Base-by-base conservation (phyloP, 83 land plant species). In the Diphasiastrum complanatum region DNA sequence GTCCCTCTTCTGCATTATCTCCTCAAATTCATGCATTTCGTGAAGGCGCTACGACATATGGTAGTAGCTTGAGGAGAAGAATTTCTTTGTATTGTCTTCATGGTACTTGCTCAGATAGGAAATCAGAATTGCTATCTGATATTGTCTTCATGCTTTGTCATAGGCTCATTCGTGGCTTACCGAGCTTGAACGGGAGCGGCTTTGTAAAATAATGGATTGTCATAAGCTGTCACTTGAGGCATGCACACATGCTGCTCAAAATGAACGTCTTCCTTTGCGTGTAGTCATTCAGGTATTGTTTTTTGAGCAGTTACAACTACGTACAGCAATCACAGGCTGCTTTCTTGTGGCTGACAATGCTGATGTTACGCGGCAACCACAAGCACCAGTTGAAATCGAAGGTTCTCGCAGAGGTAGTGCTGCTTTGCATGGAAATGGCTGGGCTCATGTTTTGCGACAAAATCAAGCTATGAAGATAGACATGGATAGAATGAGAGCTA, bases 271-370 rank as follows among this genome's bases (percentile, higher is more conserved):
- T 11, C 59, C 59, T 12, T 35, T 55, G 18, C 43, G 59, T 12
- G 34, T 55, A 6, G 59, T 55, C 35, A 35, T 55, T 8, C 59
- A 55, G 19, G 59, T 55, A 14, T 19, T 55, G 1, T 55, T 55
- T 30, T 55, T 55, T 27, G 59, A 55, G 34, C 59, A 55, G 1
- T 27, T 55, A 12, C 59, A n/a, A n/a, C n/a, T n/a, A n/a, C n/a
- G n/a, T n/a, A n/a, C n/a, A n/a, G n/a, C n/a, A n/a, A n/a, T n/a
- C 26, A 30, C 59, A 20, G 59, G 59, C 43, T 55, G 59, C 14
- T 55, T 55, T 19, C 59, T 55, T 55, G 59, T 55, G 16, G 59
- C 59, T 27, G 59, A 33, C 59, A 50, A 55, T 27, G 59, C 31
- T 0, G 59, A 55, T 30, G n/a, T 14, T 14, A 18, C 35, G 11